Evolutionary conservation across 2,329 filamentous ascomycete species (phyloP), one percentile per base, ranked within the genome.

Genomic region (Penicillium glabrum): DNA sequence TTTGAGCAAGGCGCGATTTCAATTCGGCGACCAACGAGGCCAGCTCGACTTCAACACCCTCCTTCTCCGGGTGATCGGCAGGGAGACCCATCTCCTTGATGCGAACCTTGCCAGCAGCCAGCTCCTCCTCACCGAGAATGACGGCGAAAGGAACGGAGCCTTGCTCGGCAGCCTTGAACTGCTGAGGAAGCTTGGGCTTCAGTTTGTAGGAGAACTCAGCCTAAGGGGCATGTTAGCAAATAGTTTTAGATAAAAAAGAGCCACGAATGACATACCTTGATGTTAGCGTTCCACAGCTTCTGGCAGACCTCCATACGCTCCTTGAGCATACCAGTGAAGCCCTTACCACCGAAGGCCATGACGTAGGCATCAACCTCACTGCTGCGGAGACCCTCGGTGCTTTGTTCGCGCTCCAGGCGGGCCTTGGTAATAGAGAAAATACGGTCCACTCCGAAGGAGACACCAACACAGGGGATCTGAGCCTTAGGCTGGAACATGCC

Each of bases 351-450:
- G 69, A 97, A 92, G 0, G 92, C 92, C 92, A 98, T 98, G 69
- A 98, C 89, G 75, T 87, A 97, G 46, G 93, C 92, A 70, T 98
- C 93, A 3, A 93, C 88, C 66, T 95, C 89, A 69, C 88, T 91
- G 62, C 82, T 82, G 61, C 89, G 81, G 51, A 86, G 77, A 29
- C 77, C 65, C 21, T 81, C 75, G n/a, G 77, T 75, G 53, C 79
- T 83, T 67, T 83, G 84, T 56, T 79, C 74, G 35, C 83, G 84
- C 60, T 85, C 86, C 72, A 91, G 82, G 48, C 87, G 83, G 13
- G 90, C 88, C 75, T 96, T 93, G 62, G 89, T 91, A 70, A 97
- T 93, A 66, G 89, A 91, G 78, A 96, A 96, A 69, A 98, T 97
- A 66, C 93, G 88, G 75, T 98, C 93, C 48, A 97, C 91, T 54